Base-by-base conservation (phyloP, 2,329 filamentous ascomycete genomes). In the Apiospora sp. region DNA sequence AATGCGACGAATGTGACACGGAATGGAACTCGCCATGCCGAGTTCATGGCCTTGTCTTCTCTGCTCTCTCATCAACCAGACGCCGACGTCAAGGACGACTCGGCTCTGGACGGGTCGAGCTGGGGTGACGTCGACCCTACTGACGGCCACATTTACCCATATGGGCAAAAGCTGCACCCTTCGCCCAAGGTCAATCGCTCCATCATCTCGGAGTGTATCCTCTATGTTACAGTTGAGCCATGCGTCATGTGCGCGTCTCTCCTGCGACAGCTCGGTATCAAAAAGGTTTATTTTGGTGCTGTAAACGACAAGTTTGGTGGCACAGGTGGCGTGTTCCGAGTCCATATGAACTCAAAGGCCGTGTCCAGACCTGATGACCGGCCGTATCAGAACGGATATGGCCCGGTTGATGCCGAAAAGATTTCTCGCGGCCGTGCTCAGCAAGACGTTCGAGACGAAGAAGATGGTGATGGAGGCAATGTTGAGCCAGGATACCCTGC, bases 221-320 rank as follows among this genome's bases (percentile, higher is more conserved):
- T 99, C 70, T 99, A 99, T 82, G 96, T 99, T 68, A 99, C 96
- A 0, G 96, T 99, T 71, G 97, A 99, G 84, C 96, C 96, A 5
- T 99, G 96, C 82, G 94, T 99, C 84, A 99, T 99, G 96, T 99
- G 96, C 81, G 96, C 96, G 16, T 97, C 95, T 8, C 91, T 97
- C 71, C 88, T 99, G 69, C 91, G 95, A 70, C 97, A 99, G 83
- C 92, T 97, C 75, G 90, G 91, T 19, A 95, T 99, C 82, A 90
- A 93, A 74, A 93, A 92, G 76, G 96, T 99, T 44, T 98, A 96
- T 82, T 99, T 96, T 82, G 97, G 96, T 5, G 97, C 95, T 73
- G 91, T 93, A 78, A 99, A 99, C 82, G 96, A 99, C 84, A 94
- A 97, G 72, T 99, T 99, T 84, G 96, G 96, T 10, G 96, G 97